Evolutionary conservation across 495 filamentous ascomycete species (phyloP).

Genomic region (Xylaria palmicola): DNA sequence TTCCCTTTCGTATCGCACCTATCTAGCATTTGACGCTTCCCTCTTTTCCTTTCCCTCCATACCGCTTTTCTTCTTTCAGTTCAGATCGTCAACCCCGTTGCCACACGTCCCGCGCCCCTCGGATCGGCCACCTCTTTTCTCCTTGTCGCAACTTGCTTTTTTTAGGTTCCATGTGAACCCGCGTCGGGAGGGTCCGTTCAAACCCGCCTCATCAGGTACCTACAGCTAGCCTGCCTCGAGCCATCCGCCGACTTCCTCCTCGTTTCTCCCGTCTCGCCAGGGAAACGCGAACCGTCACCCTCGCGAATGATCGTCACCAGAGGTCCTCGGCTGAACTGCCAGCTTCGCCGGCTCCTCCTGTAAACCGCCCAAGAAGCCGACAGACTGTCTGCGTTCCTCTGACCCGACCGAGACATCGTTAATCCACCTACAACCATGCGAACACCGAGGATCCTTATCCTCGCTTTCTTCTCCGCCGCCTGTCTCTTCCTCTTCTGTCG

Average conservation of each 20-base stretch:
- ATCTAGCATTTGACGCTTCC: not conserved
- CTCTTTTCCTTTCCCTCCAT: not conserved
- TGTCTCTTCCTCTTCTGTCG: slow-evolving; percentile 49
- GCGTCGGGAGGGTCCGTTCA: not conserved
- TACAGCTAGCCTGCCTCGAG: not conserved
- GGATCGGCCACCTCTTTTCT: not conserved
- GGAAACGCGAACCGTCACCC: not conserved
- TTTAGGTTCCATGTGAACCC: too few species aligned
- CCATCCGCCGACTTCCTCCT: not conserved
- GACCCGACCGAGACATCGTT: not conserved
- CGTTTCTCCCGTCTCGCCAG: not conserved
- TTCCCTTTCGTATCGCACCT: slow-evolving; percentile 11
- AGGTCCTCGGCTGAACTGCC: slow-evolving; percentile 27
- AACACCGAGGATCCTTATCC: slow-evolving; percentile 44
- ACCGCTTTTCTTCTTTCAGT: too few species aligned
- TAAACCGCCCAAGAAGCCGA: not conserved
- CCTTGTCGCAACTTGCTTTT: not conserved
- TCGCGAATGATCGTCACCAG: slow-evolving; percentile 26
- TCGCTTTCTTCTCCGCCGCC: slow-evolving; percentile 46
- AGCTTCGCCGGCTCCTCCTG: slow-evolving; percentile 23
- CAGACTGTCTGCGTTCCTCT: not conserved
- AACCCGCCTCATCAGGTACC: not conserved
- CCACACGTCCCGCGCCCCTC: not conserved
- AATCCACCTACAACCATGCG: slow-evolving; percentile 40
- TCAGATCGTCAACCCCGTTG: not conserved